Evolutionary conservation across 2,329 filamentous ascomycete species (phyloP), one percentile per base, ranked within the genome.

Genomic region (Ascosphaera pollenicola): DNA sequence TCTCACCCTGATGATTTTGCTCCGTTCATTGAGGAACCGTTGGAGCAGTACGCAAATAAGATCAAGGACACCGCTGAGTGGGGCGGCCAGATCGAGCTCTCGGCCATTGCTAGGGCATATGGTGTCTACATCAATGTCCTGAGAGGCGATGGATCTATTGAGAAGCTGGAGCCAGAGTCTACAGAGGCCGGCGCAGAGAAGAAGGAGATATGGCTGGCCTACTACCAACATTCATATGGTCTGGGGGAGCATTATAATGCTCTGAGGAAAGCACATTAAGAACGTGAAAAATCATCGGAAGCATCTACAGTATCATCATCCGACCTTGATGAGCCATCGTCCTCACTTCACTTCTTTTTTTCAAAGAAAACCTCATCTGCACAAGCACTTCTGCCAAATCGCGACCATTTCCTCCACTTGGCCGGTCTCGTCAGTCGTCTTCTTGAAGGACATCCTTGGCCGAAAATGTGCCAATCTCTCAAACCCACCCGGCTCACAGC

Each of bases 201-300:
- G n/a, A 63, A 60, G 46, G 69, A 69, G 48, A 71, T 70, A 47
- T 95, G 89, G 87, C 57, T 98, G 57, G 87, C 84, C 28, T 98
- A 95, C 58, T 95, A 95, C 58, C 70, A 80, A 49, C 84, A 94
- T 61, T 82, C 81, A 37, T 95, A 91, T 56, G 87, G 87, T 1
- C 63, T 98, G 38, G 89, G 89, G 10, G 89, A 95, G 62, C 89
- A 98, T 60, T 98, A 98, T 60, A 98, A 98, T 55, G 92, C 85
- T 39, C 59, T 98, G 54, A 58, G 71, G 48, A 69, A 64, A 51
- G n/a, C n/a, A 54, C 54, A 37, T 42, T 45, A 28, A 54, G 49
- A 49, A 39, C 13, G 7, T 7, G 7, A 28, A 28, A 28, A 28
- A 28, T 13, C 24, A 7, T 7, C 13, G 7, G 24, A 28, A 7